Conservation (phyloP, 768 basidiomycete genomes). For the Kwoniella pini region DNA sequence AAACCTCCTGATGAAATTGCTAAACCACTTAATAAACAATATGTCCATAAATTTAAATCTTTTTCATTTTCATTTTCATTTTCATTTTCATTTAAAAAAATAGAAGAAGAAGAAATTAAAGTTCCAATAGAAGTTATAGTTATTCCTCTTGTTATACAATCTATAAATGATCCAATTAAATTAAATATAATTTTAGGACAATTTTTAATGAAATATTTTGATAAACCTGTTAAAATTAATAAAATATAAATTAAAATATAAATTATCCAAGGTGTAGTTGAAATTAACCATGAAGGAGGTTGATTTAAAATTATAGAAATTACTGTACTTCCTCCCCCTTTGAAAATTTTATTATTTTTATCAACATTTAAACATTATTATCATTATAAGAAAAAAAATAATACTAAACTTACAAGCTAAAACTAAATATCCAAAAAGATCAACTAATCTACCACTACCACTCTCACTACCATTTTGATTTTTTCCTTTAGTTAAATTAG, state of each 20-base stretch:
- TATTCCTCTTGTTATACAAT: slow-evolving; percentile 36
- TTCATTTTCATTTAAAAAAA: not conserved
- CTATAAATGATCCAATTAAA: slow-evolving; percentile 27
- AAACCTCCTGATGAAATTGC: slow-evolving; percentile 36
- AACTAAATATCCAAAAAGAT: slow-evolving; percentile 40
- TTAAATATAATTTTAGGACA: slow-evolving; percentile 34
- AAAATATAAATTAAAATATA: slow-evolving; percentile 35
- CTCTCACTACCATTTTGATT: slow-evolving; percentile 15
- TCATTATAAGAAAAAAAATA: too few species aligned
- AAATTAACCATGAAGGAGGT: slow-evolving; percentile 46
- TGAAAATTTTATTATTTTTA: too few species aligned
- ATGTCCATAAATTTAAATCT: slow-evolving; percentile 19
- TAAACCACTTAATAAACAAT: slow-evolving; percentile 26
- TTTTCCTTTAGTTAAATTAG: slow-evolving; percentile 29
- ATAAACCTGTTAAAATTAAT: slow-evolving; percentile 35
- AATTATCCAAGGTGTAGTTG: slow-evolving; percentile 42
- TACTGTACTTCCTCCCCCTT: slow-evolving; percentile 47
- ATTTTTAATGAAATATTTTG: slow-evolving; percentile 27
- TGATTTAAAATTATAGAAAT: slow-evolving; percentile 33
- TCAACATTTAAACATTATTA: too few species aligned
- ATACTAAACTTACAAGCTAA: slow-evolving; percentile 38
- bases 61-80: not conserved
- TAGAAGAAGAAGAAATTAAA: slow-evolving; percentile 12
- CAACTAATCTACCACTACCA: slow-evolving; percentile 27
- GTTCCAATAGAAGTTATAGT: slow-evolving; percentile 29